Evolutionary conservation across 768 basidiomycete genomes (phyloP), one percentile per base, ranked within the genome.

Genomic region (Boletus sensibilis): DNA sequence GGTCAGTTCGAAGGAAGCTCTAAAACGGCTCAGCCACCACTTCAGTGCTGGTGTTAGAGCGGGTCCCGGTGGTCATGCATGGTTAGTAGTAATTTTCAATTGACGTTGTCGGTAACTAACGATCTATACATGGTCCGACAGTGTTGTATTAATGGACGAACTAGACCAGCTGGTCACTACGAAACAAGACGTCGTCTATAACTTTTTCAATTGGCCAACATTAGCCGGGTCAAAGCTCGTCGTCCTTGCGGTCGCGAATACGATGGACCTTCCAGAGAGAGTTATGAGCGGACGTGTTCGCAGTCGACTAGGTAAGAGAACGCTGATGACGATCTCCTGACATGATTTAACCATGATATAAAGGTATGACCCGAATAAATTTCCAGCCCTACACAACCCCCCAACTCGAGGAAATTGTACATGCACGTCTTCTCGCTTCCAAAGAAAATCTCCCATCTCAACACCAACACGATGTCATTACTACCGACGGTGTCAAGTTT

Each of bases 131-230:
- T 53, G 51, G n/a, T 35, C 34, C 12, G 25, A 8, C 61, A 98
- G 94, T 55, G 90, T 98, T 5, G 94, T 98, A 5, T 78, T 99
- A 16, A 98, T 99, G 92, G 96, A 99, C 70, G 97, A 99, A 73
- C 81, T 99, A 5, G 97, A 99, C 73, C 97, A 98, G 70, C 80
- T 99, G 29, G 85, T 98, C 63, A 98, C 96, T 1, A 78, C 89
- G 18, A 97, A 97, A 69, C 96, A 99, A 70, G 96, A 99, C 56
- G 96, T 99, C 11, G 90, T 99, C 21, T 99, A 99, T 74, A 98
- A 98, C 67, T 98, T 99, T 74, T 98, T 98, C 81, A 98, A 99
- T 69, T 99, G 97, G 96, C 97, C 97, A 2, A 96, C 94, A 4
- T 77, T 97, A 49, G 79, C 82, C 0, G 86, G 85, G 20, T 94